phyloP scores from a whole-genome alignment of 192 early-diverging fungal genomes.

The Chytriomyces hyalinus region DNA sequence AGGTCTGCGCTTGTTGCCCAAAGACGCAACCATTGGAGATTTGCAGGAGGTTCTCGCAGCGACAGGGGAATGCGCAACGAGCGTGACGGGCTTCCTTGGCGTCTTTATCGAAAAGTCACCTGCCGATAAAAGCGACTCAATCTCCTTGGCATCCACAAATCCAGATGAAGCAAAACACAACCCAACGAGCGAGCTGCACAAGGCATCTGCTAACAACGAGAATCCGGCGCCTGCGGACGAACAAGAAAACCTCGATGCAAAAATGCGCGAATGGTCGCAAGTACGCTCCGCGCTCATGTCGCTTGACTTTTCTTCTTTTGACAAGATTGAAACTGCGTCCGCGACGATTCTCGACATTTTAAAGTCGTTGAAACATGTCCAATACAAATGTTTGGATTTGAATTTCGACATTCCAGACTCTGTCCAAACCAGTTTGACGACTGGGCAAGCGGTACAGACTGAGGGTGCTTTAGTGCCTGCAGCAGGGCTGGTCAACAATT shows the following conservation, averaged over 20 bases:
- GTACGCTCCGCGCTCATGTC: neutral
- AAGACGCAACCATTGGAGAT: constrained; percentile 52
- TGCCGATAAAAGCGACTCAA: neutral
- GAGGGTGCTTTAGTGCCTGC: neutral
- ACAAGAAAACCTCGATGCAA: neutral
- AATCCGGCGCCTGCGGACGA: neutral
- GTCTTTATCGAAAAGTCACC: neutral
- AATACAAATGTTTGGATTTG: neutral
- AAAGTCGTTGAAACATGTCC: neutral
- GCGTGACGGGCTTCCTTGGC: constrained; percentile 70
- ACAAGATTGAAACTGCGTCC: neutral
- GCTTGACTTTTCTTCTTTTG: neutral
- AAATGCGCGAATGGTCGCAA: neutral
- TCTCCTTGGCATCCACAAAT: constrained; percentile 5
- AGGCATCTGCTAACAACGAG: neutral
- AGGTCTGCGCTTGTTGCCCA: constrained; percentile 37
- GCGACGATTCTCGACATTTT: neutral
- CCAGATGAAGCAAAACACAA: neutral
- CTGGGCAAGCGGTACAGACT: neutral
- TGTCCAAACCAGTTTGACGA: neutral
- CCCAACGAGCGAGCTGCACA: neutral
- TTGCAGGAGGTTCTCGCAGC: constrained; percentile 72
- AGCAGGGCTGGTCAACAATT: constrained; percentile 26
- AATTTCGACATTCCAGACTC: neutral
- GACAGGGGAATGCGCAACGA: constrained; percentile 76